These are phyloP conservation scores for Colletotrichum tropicale DNA, from an alignment of 2,329 filamentous ascomycete species.

Conservation along the genomic window DNA sequence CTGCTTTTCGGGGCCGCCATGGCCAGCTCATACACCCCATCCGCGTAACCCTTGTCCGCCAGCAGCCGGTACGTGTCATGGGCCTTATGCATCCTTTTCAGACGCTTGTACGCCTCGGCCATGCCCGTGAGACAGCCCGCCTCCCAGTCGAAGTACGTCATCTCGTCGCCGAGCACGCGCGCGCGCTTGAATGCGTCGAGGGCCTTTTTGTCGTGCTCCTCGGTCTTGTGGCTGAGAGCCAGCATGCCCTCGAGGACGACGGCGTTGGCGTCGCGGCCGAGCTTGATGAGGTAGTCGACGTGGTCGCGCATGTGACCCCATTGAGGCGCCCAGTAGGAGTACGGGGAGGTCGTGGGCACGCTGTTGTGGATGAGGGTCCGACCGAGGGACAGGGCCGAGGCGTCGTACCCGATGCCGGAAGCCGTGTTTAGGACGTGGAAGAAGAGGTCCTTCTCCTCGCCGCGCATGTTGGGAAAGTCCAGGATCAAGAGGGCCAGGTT, in stretches of 20 bases:
- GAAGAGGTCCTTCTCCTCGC: background rate
- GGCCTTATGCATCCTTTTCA: background rate
- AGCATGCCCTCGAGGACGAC: conserved; percentile 33
- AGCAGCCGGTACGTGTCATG: background rate
- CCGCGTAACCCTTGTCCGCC: background rate
- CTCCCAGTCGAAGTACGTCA: conserved; percentile 16
- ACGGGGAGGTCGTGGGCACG: background rate
- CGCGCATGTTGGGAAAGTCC: background rate
- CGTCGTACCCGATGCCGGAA: conserved; percentile 30
- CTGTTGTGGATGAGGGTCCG: background rate
- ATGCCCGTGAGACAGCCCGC: background rate
- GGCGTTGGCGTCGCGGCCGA: conserved; percentile 37
- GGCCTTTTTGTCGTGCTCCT: background rate
- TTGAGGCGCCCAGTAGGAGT: conserved; percentile 8
- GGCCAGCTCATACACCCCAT: background rate
- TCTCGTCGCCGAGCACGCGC: background rate
- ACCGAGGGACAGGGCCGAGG: conserved; percentile 30
- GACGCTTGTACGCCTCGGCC: background rate
- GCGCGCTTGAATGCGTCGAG: conserved; percentile 2
- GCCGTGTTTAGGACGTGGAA: conserved; percentile 33
- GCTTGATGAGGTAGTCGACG: conserved; percentile 33
- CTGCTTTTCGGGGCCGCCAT: background rate
- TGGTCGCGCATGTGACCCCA: conserved; percentile 26
- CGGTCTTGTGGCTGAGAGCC: background rate
- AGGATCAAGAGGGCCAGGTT: background rate